Evolutionary conservation across 2,329 filamentous ascomycete genomes (phyloP), one percentile per base, ranked within the genome.

Genomic region (Hypoxylon sp.): DNA sequence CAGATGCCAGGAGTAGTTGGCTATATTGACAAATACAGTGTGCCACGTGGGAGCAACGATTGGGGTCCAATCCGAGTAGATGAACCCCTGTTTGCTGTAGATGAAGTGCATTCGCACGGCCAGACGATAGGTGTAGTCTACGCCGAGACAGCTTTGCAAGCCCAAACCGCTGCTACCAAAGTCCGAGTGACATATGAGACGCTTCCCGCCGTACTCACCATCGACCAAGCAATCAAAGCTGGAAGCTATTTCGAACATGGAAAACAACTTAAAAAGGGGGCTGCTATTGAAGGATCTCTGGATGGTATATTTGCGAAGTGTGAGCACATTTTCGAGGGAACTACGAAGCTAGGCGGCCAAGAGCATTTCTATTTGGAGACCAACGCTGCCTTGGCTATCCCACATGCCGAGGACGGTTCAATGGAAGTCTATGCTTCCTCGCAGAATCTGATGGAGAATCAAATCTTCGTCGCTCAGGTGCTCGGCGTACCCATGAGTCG

Each of bases 341-440:
- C 90, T 0, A 88, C 91, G 1, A 87, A 93, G 58, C 96, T 98
- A 88, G 95, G 94, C 55, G 95, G 95, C 0, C 95, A 98, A 76
- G 95, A 98, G 78, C 94, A 98, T 77, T 98, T 98, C 77, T 98
- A 98, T 73, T 85, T 98, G 2, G 94, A 98, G 80, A 98, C 94
- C 0, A 90, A 97, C 69, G 94, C 93, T 3, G 92, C 90, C 65
- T 80, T 97, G 13, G 93, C 89, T 0, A 88, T 97, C 27, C 94
- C 94, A 0, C 97, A 97, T 78, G 88, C 87, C 0, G 94, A 97
- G 79, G 93, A 97, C 78, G 94, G 93, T 0, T 93, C 96, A 78
- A 94, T 98, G 87, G 95, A 98, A 75, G 87, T 98, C 27, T 97
- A 91, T 81, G 90, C 92, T 70, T 92, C 93, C 73, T 97, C 95